Percentiles rank a stretch among this genome's conserved stretches.
phyloP scores from a whole-genome alignment of 371 early-diverging fungal genomes.

The Mucor sp. region DNA sequence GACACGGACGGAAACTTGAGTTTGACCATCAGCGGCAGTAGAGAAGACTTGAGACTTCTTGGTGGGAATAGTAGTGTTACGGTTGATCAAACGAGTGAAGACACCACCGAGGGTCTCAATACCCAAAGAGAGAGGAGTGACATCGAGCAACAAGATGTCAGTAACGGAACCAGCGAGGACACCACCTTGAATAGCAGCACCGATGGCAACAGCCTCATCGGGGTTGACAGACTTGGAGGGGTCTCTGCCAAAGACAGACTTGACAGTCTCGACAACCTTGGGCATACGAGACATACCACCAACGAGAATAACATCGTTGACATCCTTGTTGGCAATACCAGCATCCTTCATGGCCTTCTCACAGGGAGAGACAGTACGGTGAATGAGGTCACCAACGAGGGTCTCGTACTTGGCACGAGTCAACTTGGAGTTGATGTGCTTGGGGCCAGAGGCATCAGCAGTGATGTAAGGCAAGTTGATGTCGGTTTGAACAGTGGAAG shows the following conservation, averaged over 20 bases:
- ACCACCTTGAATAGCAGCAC: conserved; percentile 99
- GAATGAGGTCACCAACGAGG: conserved; percentile 79
- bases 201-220: conserved; percentile 99
- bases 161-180: conserved; percentile 96
- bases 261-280: conserved; percentile 94
- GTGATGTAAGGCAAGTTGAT: conserved; percentile 97
- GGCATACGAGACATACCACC: conserved; percentile 99
- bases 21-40: conserved; percentile 99
- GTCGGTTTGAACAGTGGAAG: conserved; percentile 89
- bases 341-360: conserved; percentile 98
- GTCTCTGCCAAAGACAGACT: conserved; percentile 86
- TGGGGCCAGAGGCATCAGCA: conserved; percentile 90
- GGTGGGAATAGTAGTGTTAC: conserved; percentile 99
- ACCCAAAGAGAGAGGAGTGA: conserved; percentile 98
- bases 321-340: conserved; percentile 74
- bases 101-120: conserved; percentile 98
- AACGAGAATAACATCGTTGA: conserved; percentile 98
- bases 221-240: conserved; percentile 97
- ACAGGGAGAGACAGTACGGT: conserved; percentile 93
- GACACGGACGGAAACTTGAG: conserved; percentile 96
- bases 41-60: conserved; percentile 99
- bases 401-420: conserved; percentile 93
- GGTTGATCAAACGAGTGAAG: conserved; percentile 96
- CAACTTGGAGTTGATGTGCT: conserved; percentile 94
- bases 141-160: conserved; percentile 96